Conservation (phyloP, 1,284 basidiomycete species). For the Puccinia coronata region DNA sequence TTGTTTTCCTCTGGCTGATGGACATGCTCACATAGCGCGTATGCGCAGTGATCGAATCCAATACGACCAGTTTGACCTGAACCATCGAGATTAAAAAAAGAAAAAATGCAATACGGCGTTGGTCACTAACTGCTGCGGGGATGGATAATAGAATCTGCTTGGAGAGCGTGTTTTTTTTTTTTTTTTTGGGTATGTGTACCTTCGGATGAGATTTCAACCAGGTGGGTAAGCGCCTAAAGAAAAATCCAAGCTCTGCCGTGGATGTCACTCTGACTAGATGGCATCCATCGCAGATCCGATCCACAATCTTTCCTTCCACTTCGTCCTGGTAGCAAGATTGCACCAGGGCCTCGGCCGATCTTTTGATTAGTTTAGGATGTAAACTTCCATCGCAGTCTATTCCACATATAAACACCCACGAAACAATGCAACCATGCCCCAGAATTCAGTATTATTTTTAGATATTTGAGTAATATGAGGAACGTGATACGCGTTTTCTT, state of each 20-base stretch:
- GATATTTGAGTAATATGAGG: background rate
- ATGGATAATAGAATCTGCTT: background rate
- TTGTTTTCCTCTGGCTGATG: slow-evolving; percentile 20
- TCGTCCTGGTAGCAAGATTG: slow-evolving; percentile 15
- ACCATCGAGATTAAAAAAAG: background rate
- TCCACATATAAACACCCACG: background rate
- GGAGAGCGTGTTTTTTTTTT: background rate
- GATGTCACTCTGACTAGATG: slow-evolving; percentile 35
- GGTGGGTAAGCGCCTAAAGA: slow-evolving; percentile 9
- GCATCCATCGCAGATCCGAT: slow-evolving; percentile 33
- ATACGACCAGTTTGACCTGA: slow-evolving; percentile 28
- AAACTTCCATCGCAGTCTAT: slow-evolving; percentile 38
- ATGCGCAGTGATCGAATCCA: slow-evolving; percentile 42
- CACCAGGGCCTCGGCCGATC: slow-evolving; percentile 7
- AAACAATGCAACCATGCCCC: background rate
- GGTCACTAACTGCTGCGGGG: background rate
- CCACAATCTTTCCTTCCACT: background rate
- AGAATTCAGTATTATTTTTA: background rate
- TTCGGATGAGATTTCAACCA: slow-evolving; percentile 28
- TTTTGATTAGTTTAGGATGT: background rate
- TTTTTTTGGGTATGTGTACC: slow-evolving; percentile 8
- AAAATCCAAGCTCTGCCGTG: slow-evolving; percentile 14
- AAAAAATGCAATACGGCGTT: background rate
- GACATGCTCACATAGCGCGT: slow-evolving; percentile 46
- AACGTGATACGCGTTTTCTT: background rate